Conservation (phyloP, 345 rosid genomes). For the Gossypium herbaceum region DNA sequence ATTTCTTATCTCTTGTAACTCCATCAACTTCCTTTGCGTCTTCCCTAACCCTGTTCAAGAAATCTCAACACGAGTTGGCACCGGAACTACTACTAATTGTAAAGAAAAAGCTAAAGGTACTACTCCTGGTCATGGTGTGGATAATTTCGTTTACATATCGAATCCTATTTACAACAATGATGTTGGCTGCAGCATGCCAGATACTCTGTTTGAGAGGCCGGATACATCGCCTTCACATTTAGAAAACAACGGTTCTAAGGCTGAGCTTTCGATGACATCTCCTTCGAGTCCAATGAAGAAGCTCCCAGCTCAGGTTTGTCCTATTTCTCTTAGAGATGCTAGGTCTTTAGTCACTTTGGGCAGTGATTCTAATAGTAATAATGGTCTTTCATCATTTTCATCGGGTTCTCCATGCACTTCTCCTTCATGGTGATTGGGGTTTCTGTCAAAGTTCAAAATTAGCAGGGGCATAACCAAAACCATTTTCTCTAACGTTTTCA, state of each 20-base stretch:
- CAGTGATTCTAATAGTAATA: constrained; percentile 50
- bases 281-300: constrained; percentile 80
- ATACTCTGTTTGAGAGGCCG: constrained; percentile 78
- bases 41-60: constrained; percentile 21
- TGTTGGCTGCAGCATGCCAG: constrained; percentile 27
- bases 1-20: constrained; percentile 32
- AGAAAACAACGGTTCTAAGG: constrained; percentile 34
- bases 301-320: constrained; percentile 70
- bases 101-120: background rate
- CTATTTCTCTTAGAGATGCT: constrained; percentile 58
- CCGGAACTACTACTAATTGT: background rate
- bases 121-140: background rate
- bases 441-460: too few relatives aligned
- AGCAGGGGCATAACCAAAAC: too few relatives aligned
- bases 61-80: constrained; percentile 19
- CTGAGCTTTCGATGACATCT: constrained; percentile 12
- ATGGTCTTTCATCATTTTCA: constrained; percentile 59
- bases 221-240: constrained; percentile 7
- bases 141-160: constrained; percentile 66
- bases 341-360: constrained; percentile 48
- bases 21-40: constrained; percentile 19
- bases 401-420: constrained; percentile 67
- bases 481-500: background rate
- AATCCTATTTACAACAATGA: constrained; percentile 78
- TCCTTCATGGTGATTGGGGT: constrained; percentile 61